Evolutionary conservation across 2,329 filamentous ascomycete species (phyloP), one percentile per base, ranked within the genome.

Genomic region (Botrytis fragariae): DNA sequence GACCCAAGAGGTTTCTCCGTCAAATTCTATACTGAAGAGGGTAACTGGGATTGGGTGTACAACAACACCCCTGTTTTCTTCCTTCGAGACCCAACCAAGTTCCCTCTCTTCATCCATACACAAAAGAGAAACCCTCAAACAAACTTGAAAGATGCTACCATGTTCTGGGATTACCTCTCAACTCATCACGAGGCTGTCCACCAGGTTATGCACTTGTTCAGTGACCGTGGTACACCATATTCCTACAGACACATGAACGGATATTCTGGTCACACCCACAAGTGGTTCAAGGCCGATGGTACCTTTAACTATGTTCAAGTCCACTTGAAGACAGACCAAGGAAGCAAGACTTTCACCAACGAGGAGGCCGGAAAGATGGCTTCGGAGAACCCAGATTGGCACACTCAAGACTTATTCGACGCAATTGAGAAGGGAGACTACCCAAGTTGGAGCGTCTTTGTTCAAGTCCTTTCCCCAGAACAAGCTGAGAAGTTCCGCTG

Each of bases 21-120:
- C 78, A 93, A 93, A 83, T 91, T 93, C 83, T 88, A 91, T 74
- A 93, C 91, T 0, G 87, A 90, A 14, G 88, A 93, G 79, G 91
- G 91, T 67, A 93, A 84, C 80, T 92, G 88, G 87, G 91, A 93
- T 80, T 89, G 90, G 86, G 91, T 93, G 37, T 91, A 88, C 81
- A 93, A 92, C 84, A 93, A 94, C 83, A 93, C 91, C 0, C 92
- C 92, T 1, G 86, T 93, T 39, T 94, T 94, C 85, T 94, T 94
- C 85, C 79, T 94, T 37, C 87, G 92, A 61, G 92, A 94, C 77
- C 91, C 92, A 3, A 86, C 87, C 79, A 93, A 93, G 81, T 94
- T 93, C 83, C 91, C 91, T 51, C 84, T 90, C 79, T 91, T 93
- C 82, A 93, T 93, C 75, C 91, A 93, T 84, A 92, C 91, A 6